Base-by-base conservation (phyloP, 2,329 filamentous ascomycete genomes). In the Dryadomyces sulphureus region DNA sequence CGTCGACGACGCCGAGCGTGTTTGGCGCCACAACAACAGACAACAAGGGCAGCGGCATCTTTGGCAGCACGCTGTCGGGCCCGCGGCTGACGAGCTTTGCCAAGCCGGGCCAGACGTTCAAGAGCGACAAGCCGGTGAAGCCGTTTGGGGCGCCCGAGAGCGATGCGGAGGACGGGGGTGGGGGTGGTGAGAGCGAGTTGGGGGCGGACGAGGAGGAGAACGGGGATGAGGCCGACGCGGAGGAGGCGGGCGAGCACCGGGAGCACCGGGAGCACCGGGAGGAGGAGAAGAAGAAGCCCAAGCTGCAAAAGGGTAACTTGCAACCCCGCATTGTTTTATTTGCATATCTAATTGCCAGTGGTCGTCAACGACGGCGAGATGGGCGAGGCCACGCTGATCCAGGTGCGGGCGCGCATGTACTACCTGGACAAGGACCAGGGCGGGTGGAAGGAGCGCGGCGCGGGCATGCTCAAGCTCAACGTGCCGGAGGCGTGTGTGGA, bases 371-470 rank as follows among this genome's bases (percentile, higher is more conserved):
- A 92, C 44, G 90, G 90, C 47, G 90, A 96, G 63, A 79, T 88
- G 56, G 79, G 79, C 42, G 90, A 96, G 60, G 70, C 71, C 19
- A 90, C 84, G 2, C 20, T 54, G 45, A 44, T 54, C 34, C 51
- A 53, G 24, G 65, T 86, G 42, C 81, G 89, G 52, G 83, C 86
- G 19, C 94, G 93, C 62, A 75, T 96, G 48, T 96, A 86, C 65
- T 75, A 81, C 48, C 83, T 92, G 55, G 78, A 83, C 52, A 77
- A 77, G 52, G 69, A 70, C 32, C 72, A 71, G 40, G 75, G 75
- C 46, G 79, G 79, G 41, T 96, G 90, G 90, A 90, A 90, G 61
- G 90, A 96, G 64, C 79, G 89, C 45, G 89, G 89, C 12, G 73
- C 80, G 4, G 89, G 89, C 39, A 82, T 81, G 54, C 70, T 94